Base-by-base conservation (phyloP, 2,329 filamentous ascomycete species). In the Phoma herbarum region DNA sequence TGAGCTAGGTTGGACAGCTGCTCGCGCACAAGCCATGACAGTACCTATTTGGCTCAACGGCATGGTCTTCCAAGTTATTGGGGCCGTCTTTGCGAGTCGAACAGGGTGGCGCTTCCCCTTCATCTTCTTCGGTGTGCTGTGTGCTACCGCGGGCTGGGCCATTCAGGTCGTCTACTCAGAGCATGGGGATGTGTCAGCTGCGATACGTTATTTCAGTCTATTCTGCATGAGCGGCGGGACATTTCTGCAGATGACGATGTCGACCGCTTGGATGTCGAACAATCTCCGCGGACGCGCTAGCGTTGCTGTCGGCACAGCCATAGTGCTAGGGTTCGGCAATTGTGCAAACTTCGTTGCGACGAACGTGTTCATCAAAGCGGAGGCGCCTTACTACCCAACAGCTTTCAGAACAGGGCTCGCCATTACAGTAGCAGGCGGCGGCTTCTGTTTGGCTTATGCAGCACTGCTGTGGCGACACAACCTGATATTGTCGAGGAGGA, bases 301-400 rank as follows among this genome's bases (percentile, higher is more conserved):
- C 43, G 59, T 64, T 29, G 61, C 60, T 12, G 69, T 62, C 1
- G 67, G 65, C 37, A 69, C 68, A 7, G 60, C 61, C 0, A 61
- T 62, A 14, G 66, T 74, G 6, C 62, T 72, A 1, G 67, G 67
- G 6, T 56, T 87, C 1, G 85, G 85, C 2, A 86, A 83, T 3
- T 76, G 83, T 8, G 85, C 84, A 4, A 85, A 84, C 12, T 85
- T 87, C 41, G 76, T 86, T 0, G 83, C 85, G n/a, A 82, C 59
- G 2, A 74, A 74, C 41, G 69, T 73, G 6, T 74, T 74, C 56
- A 67, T 72, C 41, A 71, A 68, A 53, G 50, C 31, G 1, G 67
- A 74, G 47, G 60, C 63, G 29, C 71, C 71, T 2, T 63, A 57
- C 47, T 74, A 74, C 47, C 69, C 68, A 0, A 70, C 67, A 3